A percentile compares a stretch with the other conserved stretches of the same genome.
phyloP scores from a whole-genome alignment of 208 protist species.

The Sergeia podlipaevii region DNA sequence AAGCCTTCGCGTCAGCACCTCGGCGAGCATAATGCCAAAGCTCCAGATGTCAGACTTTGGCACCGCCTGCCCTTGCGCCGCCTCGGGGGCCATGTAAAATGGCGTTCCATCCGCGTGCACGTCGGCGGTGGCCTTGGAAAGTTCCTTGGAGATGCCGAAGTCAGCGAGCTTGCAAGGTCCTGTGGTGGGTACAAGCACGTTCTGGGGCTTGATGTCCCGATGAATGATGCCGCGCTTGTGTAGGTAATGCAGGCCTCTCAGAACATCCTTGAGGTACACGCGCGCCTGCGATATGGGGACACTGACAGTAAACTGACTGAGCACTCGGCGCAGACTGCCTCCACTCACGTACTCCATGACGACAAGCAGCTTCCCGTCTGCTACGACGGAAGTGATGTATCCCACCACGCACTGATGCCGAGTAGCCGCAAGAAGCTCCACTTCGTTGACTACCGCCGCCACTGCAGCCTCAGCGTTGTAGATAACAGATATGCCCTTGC shows the following conservation, averaged over 20 bases:
- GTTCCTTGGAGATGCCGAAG: conserved; percentile 72
- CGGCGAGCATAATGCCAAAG: conserved; percentile 75
- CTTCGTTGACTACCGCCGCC: conserved; percentile 53
- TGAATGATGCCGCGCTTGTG: conserved; percentile 80
- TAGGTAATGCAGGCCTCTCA: conserved; percentile 78
- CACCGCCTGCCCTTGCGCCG: conserved; percentile 38
- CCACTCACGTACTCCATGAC: conserved; percentile 83
- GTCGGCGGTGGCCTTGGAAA: conserved; percentile 28
- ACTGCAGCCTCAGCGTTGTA: conserved; percentile 23
- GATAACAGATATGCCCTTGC: conserved; percentile 24
- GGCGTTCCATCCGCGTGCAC: conserved; percentile 55
- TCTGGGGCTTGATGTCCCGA: conserved; percentile 91
- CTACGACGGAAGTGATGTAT: conserved; percentile 84
- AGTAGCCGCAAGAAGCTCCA: conserved; percentile 61
- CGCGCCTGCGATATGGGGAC: conserved; percentile 44
- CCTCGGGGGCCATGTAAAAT: conserved; percentile 76
- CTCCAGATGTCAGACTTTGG: conserved; percentile 76
- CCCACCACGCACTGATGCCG: conserved; percentile 94
- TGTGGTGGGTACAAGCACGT: conserved; percentile 73
- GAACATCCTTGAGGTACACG: conserved; percentile 57
- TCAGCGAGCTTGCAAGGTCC: conserved; percentile 88
- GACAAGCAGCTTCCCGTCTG: conserved; percentile 60
- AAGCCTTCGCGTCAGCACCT: conserved; percentile 62
- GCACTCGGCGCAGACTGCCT: conserved; percentile 60
- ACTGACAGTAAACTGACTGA: conserved; percentile 34